A percentile compares a stretch with the other conserved stretches of the same genome.
Evolutionary conservation across 1,139 yeast species (phyloP).

Genomic region (Geotrichum carabidarum): DNA sequence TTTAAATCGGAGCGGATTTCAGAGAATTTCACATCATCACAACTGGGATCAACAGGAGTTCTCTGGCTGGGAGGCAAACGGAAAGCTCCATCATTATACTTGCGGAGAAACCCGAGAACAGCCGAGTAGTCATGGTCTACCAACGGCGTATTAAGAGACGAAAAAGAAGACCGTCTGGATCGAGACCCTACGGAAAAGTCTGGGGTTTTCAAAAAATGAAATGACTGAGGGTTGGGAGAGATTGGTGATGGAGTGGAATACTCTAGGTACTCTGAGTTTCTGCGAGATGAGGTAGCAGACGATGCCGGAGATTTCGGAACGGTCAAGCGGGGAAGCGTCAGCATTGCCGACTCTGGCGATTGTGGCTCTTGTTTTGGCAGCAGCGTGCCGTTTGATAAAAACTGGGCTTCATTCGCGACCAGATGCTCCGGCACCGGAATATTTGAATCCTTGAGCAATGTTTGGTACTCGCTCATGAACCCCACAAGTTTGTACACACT

Average conservation of each 20-base stretch:
- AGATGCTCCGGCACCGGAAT: slow-evolving; percentile 26
- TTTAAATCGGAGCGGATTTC: neutral
- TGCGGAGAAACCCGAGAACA: slow-evolving; percentile 4
- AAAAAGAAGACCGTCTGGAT: slow-evolving; percentile 3
- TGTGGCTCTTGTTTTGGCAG: neutral
- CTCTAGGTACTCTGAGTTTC: slow-evolving; percentile 7
- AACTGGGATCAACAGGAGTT: neutral
- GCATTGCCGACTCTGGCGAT: neutral
- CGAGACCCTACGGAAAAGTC: slow-evolving; percentile 12
- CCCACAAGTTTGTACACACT: slow-evolving; percentile 20
- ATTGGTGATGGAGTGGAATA: slow-evolving; percentile 7
- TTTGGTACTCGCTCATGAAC: slow-evolving; percentile 21
- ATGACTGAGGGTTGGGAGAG: slow-evolving; percentile 5
- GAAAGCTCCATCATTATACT: slow-evolving; percentile 6
- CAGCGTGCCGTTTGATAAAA: slow-evolving; percentile 3
- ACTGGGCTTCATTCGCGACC: slow-evolving; percentile 21
- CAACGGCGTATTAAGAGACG: neutral
- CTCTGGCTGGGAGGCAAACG: slow-evolving; percentile 13
- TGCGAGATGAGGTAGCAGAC: slow-evolving; percentile 2
- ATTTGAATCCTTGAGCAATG: slow-evolving; percentile 20
- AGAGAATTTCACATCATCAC: neutral
- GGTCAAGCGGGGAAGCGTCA: slow-evolving; percentile 1
- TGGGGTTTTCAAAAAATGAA: slow-evolving; percentile 11
- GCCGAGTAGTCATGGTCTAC: slow-evolving; percentile 1
- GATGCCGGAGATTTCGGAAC: slow-evolving; percentile 11